Evolutionary conservation across 2,329 filamentous ascomycete species (phyloP).

Genomic region (Alternaria sp.): DNA sequence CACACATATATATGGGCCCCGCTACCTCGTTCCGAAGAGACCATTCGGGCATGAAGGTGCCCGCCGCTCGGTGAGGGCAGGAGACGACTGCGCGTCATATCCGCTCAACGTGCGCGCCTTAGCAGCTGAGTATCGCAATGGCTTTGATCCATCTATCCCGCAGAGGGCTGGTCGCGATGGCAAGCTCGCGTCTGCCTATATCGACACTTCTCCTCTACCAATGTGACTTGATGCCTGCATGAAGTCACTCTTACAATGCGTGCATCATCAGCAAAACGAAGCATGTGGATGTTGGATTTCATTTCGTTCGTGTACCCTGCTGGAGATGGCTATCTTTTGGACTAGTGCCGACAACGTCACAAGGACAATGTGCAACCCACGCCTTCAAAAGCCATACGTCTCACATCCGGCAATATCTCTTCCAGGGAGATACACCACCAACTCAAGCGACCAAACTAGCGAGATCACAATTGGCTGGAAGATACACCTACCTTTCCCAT

Average conservation of each 20-base stretch:
- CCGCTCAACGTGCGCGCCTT: not conserved
- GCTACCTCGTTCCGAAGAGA: accelerated
- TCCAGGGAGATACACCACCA: not conserved
- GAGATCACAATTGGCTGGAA: not conserved
- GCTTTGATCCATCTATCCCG: too few relatives aligned
- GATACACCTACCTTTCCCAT: not conserved
- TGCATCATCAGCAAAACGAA: not conserved
- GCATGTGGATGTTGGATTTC: not conserved
- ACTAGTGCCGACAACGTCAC: not conserved
- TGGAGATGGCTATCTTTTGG: not conserved
- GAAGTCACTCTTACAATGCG: not conserved
- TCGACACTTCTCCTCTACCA: too few relatives aligned
- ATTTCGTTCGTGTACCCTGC: not conserved
- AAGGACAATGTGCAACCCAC: not conserved
- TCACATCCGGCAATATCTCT: not conserved
- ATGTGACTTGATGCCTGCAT: too few relatives aligned
- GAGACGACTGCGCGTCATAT: not conserved
- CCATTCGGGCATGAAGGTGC: accelerated
- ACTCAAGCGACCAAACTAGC: not conserved
- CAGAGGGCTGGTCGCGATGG: too few relatives aligned
- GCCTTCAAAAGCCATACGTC: not conserved
- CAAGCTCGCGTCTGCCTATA: too few relatives aligned
- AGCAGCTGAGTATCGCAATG: not conserved
- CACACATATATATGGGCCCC: too few relatives aligned
- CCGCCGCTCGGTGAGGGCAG: not conserved